Evolutionary conservation across 176 grass and related monocot genomes (phyloP), one percentile per base, ranked within the genome.

Genomic region (Chloris gayana): DNA sequence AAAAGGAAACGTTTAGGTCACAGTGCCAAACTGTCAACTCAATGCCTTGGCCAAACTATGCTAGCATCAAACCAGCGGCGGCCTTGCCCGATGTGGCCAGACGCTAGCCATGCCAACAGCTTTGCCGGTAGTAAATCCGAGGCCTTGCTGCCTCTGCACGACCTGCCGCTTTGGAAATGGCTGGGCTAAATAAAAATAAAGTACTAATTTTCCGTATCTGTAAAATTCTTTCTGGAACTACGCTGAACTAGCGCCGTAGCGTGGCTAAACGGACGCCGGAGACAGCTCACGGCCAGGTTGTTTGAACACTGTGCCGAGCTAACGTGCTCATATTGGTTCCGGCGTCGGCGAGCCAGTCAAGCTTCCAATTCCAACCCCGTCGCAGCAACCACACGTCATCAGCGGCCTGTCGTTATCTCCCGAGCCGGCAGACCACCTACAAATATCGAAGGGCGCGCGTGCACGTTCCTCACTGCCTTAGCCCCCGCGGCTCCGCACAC

Each of bases 381-480:
- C 68, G 32, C 12, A 45, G 18, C 65, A 22, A 22, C 54, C 41
- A 82, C 41, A 82, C 64, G 78, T 46, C 77, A 62, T 69, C 72
- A 44, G 32, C 6, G 19, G 35, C 11, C 70, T 31, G 41, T 71
- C 34, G 2, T 15, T 37, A 10, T n/a, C 24, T 14, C 21, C 44
- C 17, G 4, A 26, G 2, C 9, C n/a, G 25, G 10, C 35, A n/a
- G n/a, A 10, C 33, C 0, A 14, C 44, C 13, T 26, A n/a, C 58
- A 47, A 49, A 73, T 67, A 83, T 56, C 26, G 21, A 26, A 25
- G 35, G 21, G 38, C 54, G 54, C 22, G 19, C 56, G 53, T 53
- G 65, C 64, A 31, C 2, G 33, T 41, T 19, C n/a, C 0, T 26
- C 57, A 27, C 30, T 19, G 14, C 65, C 7, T 7, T 7, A n/a